Conservation (phyloP, 495 filamentous ascomycete species). For the Recurvomyces mirabilis region DNA sequence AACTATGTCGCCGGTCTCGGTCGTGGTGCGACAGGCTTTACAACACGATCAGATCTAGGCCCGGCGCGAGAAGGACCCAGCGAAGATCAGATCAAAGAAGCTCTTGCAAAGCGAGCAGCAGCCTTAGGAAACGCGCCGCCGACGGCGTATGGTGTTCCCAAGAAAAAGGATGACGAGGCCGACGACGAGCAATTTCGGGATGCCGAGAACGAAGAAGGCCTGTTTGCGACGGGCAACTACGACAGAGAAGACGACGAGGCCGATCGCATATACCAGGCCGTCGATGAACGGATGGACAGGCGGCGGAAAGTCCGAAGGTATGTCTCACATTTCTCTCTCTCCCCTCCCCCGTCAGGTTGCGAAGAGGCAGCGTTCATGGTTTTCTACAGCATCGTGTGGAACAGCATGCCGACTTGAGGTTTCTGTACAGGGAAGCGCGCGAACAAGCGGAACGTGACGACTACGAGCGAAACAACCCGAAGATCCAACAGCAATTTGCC, state of each 20-base stretch:
- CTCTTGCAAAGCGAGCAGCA: constrained; percentile 81
- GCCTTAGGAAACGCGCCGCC: constrained; percentile 71
- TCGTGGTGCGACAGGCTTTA: constrained; percentile 95
- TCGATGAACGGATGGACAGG: constrained; percentile 94
- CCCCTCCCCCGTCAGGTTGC: constrained; percentile 11
- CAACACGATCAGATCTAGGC: constrained; percentile 90
- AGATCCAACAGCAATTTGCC: constrained; percentile 97
- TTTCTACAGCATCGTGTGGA: constrained; percentile 33
- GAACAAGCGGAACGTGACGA: constrained; percentile 84
- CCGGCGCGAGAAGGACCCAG: constrained; percentile 93
- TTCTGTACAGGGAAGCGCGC: constrained; percentile 80
- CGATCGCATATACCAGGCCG: constrained; percentile 84
- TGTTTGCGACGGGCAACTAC: constrained; percentile 88
- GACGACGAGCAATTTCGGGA: constrained; percentile 83
- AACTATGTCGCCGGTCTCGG: constrained; percentile 98
- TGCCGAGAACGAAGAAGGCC: constrained; percentile 89
- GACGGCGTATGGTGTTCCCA: constrained; percentile 62
- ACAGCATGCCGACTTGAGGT: constrained; percentile 78
- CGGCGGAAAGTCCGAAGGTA: constrained; percentile 81
- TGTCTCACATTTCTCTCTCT: constrained; percentile 37
- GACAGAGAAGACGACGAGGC: constrained; percentile 96
- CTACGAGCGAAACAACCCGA: constrained; percentile 92
- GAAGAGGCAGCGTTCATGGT: constrained; percentile 23
- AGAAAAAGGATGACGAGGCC: constrained; percentile 60
- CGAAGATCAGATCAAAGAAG: constrained; percentile 96